Evolutionary conservation across 106 monocot species (phyloP).

Genomic region (Apostasia ramifera): DNA sequence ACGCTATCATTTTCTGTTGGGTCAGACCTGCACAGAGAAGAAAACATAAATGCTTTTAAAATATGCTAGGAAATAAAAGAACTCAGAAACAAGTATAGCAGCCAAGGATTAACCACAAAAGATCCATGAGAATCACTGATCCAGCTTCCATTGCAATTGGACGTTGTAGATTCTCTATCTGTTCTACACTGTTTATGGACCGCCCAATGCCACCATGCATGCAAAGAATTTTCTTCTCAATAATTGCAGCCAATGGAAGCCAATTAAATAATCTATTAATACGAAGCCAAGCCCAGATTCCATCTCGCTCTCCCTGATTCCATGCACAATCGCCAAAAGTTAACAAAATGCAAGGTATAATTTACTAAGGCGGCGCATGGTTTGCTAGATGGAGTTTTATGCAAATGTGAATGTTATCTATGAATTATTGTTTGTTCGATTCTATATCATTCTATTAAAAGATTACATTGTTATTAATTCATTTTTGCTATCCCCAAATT

Average conservation of each 20-base stretch:
- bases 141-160: conserved; percentile 99
- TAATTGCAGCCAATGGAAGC: conserved; percentile 96
- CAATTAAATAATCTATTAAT: conserved; percentile 95
- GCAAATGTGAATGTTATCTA: too few species aligned
- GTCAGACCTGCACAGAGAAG: conserved; percentile 68
- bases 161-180: conserved; percentile 91
- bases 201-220: conserved; percentile 99
- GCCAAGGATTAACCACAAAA: conserved; percentile 53
- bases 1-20: conserved; percentile 99
- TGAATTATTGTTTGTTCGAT: too few species aligned
- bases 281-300: conserved; percentile 97
- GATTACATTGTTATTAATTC: too few species aligned
- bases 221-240: conserved; percentile 99
- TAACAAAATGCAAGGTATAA: not conserved
- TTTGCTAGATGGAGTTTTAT: too few species aligned
- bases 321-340: conserved; percentile 5
- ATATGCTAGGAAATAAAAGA: not conserved
- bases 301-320: conserved; percentile 92
- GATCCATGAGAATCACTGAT: conserved; percentile 96
- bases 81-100: not conserved
- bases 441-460: too few species aligned
- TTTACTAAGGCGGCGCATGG: too few species aligned
- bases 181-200: conserved; percentile 95
- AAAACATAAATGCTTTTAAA: conserved; percentile 1
- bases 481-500: too few species aligned